phyloP scores from a whole-genome alignment of 306 rosid genomes.

The Mucuna pruriens region DNA sequence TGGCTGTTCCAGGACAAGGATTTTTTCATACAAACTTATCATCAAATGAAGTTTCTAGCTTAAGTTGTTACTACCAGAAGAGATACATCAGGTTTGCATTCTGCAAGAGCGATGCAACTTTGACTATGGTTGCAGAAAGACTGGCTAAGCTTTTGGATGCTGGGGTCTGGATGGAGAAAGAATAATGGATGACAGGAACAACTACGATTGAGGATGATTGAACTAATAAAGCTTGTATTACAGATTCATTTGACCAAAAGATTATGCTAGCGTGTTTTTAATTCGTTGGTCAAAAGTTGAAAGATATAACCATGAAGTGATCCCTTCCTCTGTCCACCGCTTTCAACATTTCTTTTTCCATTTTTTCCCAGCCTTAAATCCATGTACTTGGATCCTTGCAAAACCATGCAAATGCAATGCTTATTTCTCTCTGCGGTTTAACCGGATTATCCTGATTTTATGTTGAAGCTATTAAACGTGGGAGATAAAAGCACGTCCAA shows the following conservation, averaged over 20 bases:
- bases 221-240: conserved; percentile 10
- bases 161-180: conserved; percentile 17
- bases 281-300: neutral
- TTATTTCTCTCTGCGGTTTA: neutral
- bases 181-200: neutral
- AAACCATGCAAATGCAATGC: neutral
- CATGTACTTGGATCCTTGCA: neutral
- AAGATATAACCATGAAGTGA: neutral
- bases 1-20: conserved; percentile 89
- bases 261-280: neutral
- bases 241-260: neutral
- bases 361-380: neutral
- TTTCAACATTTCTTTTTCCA: neutral
- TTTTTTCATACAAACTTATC: conserved; percentile 58
- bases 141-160: conserved; percentile 52
- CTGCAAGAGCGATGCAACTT: conserved; percentile 78
- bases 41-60: conserved; percentile 43
- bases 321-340: too few relatives aligned
- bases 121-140: conserved; percentile 63
- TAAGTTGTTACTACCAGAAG: conserved; percentile 49
- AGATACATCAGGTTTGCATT: conserved; percentile 87
- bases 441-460: neutral
- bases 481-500: neutral
- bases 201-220: neutral
- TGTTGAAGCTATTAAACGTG: conserved; percentile 5